A percentile compares a stretch with the other conserved stretches of the same genome.
These are phyloP conservation scores for Rhynchosporium agropyri DNA, from an alignment of 2,329 filamentous ascomycete species.

Conservation along the genomic window DNA sequence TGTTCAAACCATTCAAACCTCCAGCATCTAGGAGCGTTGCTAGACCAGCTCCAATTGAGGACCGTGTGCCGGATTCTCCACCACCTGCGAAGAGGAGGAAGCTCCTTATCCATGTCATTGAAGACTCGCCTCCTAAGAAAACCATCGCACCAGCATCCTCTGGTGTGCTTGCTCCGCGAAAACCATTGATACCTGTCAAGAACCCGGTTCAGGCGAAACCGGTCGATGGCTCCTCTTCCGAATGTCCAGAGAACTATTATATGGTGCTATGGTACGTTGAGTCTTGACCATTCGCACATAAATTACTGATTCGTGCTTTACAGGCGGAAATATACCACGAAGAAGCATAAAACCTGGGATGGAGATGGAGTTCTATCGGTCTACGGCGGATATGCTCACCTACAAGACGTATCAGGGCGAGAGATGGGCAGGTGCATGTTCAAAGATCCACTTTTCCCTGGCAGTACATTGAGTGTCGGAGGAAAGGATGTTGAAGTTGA, in stretches of 20 bases:
- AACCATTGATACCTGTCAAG: conserved; percentile 39
- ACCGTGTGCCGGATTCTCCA: conserved; percentile 20
- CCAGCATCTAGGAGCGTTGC: conserved; percentile 35
- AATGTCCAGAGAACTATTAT: conserved; percentile 40
- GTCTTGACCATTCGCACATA: not conserved
- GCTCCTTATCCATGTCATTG: conserved; percentile 35
- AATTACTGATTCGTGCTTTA: conserved; percentile 14
- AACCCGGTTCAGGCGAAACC: conserved; percentile 31
- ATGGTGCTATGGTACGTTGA: conserved; percentile 41
- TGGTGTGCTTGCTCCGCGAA: conserved; percentile 37
- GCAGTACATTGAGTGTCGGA: conserved; percentile 61
- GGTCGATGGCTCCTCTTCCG: conserved; percentile 12
- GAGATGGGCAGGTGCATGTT: conserved; percentile 62
- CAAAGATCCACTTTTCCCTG: conserved; percentile 59
- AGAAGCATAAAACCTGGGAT: conserved; percentile 80
- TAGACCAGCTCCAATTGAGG: conserved; percentile 25
- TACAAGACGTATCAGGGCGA: conserved; percentile 65
- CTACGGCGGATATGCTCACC: conserved; percentile 56
- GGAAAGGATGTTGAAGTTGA: conserved; percentile 73
- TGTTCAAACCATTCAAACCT: conserved; percentile 43
- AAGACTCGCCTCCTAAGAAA: conserved; percentile 32
- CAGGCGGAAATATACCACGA: conserved; percentile 69
- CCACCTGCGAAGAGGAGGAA: conserved; percentile 37
- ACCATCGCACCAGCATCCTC: conserved; percentile 23
- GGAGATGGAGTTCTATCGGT: conserved; percentile 68